Percentiles rank a stretch among this genome's conserved stretches.
Evolutionary conservation across 305 asterid genomes (phyloP).

Genomic region (Plantago lanceolata): DNA sequence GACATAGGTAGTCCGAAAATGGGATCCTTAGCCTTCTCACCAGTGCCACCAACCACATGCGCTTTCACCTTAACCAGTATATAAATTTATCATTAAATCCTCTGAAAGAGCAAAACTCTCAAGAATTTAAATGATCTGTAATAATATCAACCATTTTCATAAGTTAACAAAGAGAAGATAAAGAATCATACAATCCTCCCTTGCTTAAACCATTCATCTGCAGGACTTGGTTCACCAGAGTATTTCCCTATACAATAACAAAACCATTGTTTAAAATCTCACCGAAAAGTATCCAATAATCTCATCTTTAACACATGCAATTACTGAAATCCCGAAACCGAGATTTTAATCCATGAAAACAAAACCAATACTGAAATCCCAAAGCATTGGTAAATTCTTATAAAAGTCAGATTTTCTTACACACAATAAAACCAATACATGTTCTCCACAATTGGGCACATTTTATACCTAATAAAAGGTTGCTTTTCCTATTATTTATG

Average conservation of each 20-base stretch:
- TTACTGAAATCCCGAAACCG: too few relatives aligned
- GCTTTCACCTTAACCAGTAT: conserved; percentile 63
- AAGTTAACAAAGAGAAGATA: background rate
- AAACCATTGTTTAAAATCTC: too few relatives aligned
- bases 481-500: too few relatives aligned
- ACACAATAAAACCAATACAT: too few relatives aligned
- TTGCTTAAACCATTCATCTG: conserved; percentile 82
- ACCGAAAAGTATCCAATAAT: too few relatives aligned
- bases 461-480: too few relatives aligned
- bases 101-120: conserved; percentile 4
- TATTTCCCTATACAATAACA: conserved; percentile 78
- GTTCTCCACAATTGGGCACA: too few relatives aligned
- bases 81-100: background rate
- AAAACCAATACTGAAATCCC: background rate
- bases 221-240: conserved; percentile 80
- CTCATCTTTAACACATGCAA: too few relatives aligned
- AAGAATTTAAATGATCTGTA: background rate
- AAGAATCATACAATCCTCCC: conserved; percentile 56
- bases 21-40: conserved; percentile 90
- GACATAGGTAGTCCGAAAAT: conserved; percentile 84
- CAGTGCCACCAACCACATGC: conserved; percentile 68
- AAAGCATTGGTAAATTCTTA: too few relatives aligned
- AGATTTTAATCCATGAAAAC: too few relatives aligned
- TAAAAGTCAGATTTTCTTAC: too few relatives aligned
- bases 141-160: background rate